Percentiles rank a stretch among this genome's conserved stretches.
Conservation (phyloP, 345 rosid genomes). For the Capsella bursapastoris region DNA sequence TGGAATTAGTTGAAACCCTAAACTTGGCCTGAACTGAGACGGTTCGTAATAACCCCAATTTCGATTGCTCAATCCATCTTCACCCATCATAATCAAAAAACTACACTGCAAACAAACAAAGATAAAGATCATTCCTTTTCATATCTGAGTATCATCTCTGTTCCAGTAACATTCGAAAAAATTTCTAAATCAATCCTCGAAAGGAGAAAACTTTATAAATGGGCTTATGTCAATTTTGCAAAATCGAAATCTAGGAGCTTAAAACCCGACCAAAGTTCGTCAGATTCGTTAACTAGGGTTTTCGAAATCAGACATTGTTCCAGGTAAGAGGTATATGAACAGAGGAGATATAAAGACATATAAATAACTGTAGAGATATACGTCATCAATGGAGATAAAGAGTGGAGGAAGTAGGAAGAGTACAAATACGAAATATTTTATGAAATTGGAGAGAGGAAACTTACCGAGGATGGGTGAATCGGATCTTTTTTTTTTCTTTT, state of each 20-base stretch:
- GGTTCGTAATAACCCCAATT: conserved; percentile 91
- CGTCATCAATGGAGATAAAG: conserved; percentile 40
- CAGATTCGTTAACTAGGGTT: conserved; percentile 33
- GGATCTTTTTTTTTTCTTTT: conserved; percentile 48
- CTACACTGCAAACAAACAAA: conserved; percentile 44
- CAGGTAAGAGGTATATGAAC: background rate
- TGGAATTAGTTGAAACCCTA: conserved; percentile 80
- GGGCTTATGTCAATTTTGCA: background rate
- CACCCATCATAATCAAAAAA: conserved; percentile 56
- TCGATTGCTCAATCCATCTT: conserved; percentile 69
- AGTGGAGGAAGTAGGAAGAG: conserved; percentile 32
- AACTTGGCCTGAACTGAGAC: conserved; percentile 67
- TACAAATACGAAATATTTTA: conserved; percentile 58
- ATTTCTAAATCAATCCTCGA: background rate
- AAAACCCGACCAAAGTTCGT: background rate
- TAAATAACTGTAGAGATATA: conserved; percentile 2
- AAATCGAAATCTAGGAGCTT: background rate
- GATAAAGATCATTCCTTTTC: conserved; percentile 13
- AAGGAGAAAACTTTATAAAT: background rate
- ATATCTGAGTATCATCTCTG: conserved; percentile 20
- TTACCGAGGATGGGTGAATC: conserved; percentile 78
- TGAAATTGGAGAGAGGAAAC: conserved; percentile 76
- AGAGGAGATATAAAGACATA: background rate
- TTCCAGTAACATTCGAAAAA: background rate
- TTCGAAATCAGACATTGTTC: conserved; percentile 11